A percentile compares a stretch with the other conserved stretches of the same genome.
These are phyloP conservation scores for Lactarius evosmus DNA, from an alignment of 768 basidiomycete genomes.

Conservation along the genomic window DNA sequence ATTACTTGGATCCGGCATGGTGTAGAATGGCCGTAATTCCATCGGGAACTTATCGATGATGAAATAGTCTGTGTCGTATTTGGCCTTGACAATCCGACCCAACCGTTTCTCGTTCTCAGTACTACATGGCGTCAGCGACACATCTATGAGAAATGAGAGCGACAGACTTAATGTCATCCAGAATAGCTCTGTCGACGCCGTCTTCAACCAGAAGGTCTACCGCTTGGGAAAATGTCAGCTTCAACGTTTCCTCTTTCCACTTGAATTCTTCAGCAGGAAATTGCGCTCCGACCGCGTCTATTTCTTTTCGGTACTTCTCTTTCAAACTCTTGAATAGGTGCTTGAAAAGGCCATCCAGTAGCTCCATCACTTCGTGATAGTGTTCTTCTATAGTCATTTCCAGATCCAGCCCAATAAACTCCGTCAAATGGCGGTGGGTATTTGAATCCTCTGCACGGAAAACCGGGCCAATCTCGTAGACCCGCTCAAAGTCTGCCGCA, in stretches of 20 bases:
- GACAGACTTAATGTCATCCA: constrained; percentile 87
- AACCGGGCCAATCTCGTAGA: constrained; percentile 95
- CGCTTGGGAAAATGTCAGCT: constrained; percentile 83
- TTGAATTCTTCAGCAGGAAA: constrained; percentile 96
- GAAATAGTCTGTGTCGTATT: constrained; percentile 97
- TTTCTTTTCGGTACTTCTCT: constrained; percentile 75
- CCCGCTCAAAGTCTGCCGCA: constrained; percentile 95
- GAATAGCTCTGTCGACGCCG: constrained; percentile 68
- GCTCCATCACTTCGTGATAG: constrained; percentile 95
- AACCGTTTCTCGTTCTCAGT: constrained; percentile 95
- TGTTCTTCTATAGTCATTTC: constrained; percentile 99
- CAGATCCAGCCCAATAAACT: constrained; percentile 97
- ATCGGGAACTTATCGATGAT: constrained; percentile 99
- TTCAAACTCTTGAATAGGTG: constrained; percentile 82
- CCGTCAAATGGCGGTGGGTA: constrained; percentile 97
- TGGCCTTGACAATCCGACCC: constrained; percentile 83
- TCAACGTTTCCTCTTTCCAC: constrained; percentile 87
- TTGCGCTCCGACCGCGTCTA: constrained; percentile 75
- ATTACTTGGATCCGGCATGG: constrained; percentile 95
- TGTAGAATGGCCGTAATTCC: constrained; percentile 95
- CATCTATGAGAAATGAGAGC: background rate
- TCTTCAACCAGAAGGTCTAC: constrained; percentile 83
- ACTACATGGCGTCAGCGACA: constrained; percentile 41
- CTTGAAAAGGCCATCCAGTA: constrained; percentile 84
- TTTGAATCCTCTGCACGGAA: constrained; percentile 98